Evolutionary conservation across 495 filamentous ascomycete species (phyloP).

Genomic region (Penicillium coprophilum): DNA sequence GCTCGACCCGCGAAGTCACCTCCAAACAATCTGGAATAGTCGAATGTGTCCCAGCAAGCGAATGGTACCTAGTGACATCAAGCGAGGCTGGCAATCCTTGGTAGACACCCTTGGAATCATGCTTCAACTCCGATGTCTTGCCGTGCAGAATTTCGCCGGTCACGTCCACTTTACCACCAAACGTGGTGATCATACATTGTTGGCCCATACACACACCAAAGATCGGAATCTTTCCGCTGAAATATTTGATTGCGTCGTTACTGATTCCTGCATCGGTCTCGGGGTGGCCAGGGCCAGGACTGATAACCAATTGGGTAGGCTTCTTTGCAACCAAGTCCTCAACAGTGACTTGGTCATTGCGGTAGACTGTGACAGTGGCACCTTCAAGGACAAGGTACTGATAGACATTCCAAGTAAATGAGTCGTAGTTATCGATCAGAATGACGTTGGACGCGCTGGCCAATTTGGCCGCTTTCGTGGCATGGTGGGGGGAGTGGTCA

Average conservation of each 20-base stretch:
- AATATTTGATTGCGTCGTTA: constrained; percentile 84
- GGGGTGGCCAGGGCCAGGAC: constrained; percentile 92
- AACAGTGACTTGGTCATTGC: constrained; percentile 88
- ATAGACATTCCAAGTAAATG: constrained; percentile 98
- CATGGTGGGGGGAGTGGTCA: constrained; percentile 84
- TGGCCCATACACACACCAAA: constrained; percentile 98
- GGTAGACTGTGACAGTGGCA: constrained; percentile 79
- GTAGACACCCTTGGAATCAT: constrained; percentile 89
- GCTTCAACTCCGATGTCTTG: constrained; percentile 86
- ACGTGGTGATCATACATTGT: constrained; percentile 93
- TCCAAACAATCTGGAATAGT: constrained; percentile 86
- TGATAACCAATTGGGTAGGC: constrained; percentile 92
- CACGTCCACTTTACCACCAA: constrained; percentile 86
- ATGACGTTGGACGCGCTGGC: constrained; percentile 83
- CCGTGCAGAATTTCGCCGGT: constrained; percentile 97
- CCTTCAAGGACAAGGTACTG: constrained; percentile 96
- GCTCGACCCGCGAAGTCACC: constrained; percentile 83
- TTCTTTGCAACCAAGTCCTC: constrained; percentile 77
- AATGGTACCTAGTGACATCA: constrained; percentile 93
- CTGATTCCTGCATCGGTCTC: constrained; percentile 87
- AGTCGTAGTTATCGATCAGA: constrained; percentile 98
- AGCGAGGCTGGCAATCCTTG: constrained; percentile 71
- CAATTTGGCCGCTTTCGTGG: constrained; percentile 64
- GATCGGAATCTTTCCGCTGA: constrained; percentile 94
- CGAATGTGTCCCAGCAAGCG: constrained; percentile 86